Percentiles rank a stretch among this genome's conserved stretches.
Evolutionary conservation across 2,329 filamentous ascomycete genomes (phyloP).

Genomic region (Bipolaris victoriae): DNA sequence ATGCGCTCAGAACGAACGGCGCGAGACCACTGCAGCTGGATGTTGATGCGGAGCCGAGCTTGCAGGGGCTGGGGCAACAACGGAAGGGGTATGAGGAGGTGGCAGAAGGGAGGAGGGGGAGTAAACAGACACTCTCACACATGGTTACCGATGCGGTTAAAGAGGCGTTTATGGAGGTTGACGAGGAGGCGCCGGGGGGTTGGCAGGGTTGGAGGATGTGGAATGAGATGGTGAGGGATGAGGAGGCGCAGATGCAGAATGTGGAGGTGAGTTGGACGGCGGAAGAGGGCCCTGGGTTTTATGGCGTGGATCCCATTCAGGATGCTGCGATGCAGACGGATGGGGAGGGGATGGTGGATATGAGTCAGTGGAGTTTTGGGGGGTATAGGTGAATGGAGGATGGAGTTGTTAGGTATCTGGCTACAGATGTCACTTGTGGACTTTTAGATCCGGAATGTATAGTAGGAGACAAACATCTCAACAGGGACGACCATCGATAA

Average conservation of each 20-base stretch:
- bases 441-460: too few relatives aligned
- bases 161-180: constrained; percentile 39
- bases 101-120: neutral
- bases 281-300: constrained; percentile 7
- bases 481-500: neutral
- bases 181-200: constrained; percentile 35
- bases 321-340: constrained; percentile 13
- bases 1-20: neutral
- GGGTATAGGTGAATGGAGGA: constrained; percentile 16
- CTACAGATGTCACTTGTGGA: too few relatives aligned
- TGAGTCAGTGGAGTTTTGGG: constrained; percentile 26
- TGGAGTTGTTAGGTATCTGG: too few relatives aligned
- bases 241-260: neutral
- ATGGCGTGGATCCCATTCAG: constrained; percentile 16
- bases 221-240: constrained; percentile 34
- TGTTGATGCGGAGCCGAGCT: constrained; percentile 4
- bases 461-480: too few relatives aligned
- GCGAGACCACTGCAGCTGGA: constrained; percentile 9
- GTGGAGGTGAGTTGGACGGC: constrained; percentile 7
- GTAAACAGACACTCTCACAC: constrained; percentile 16
- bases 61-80: neutral
- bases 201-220: constrained; percentile 39
- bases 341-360: constrained; percentile 9
- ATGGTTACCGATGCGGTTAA: constrained; percentile 34
- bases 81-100: neutral